Percentiles rank a stretch among this genome's conserved stretches.
These are phyloP conservation scores for Monascus purpureus DNA, from an alignment of 495 filamentous ascomycete genomes.

Conservation along the genomic window DNA sequence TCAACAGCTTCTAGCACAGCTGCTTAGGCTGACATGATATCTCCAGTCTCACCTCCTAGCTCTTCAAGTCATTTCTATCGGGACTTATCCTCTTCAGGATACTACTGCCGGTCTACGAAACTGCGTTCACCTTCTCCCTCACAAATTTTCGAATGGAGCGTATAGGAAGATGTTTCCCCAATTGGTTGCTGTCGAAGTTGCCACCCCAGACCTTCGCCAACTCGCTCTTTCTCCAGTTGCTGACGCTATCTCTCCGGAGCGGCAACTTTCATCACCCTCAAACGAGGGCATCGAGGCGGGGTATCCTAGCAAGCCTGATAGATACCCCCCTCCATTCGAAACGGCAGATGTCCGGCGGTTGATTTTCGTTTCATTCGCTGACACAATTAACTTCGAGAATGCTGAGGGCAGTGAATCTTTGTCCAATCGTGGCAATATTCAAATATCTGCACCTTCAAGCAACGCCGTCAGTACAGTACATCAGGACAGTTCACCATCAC, in stretches of 20 bases:
- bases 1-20: too few species aligned
- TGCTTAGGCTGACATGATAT: too few species aligned
- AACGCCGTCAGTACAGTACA: slow-evolving; percentile 33
- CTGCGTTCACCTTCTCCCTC: slow-evolving; percentile 48
- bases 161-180: slow-evolving; percentile 61
- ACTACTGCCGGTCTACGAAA: slow-evolving; percentile 42
- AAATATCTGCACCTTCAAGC: slow-evolving; percentile 27
- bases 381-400: slow-evolving; percentile 87
- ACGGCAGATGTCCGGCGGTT: slow-evolving; percentile 64
- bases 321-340: too few species aligned
- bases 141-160: slow-evolving; percentile 88
- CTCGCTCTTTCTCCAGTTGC: slow-evolving; percentile 52
- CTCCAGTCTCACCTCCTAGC: too few species aligned
- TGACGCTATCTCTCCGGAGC: slow-evolving; percentile 24
- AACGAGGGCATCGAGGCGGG: too few species aligned
- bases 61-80: slow-evolving; percentile 26
- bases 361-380: slow-evolving; percentile 88
- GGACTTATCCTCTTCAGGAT: slow-evolving; percentile 33
- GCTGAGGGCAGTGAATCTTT: slow-evolving; percentile 20
- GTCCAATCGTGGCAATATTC: slow-evolving; percentile 40
- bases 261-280: slow-evolving; percentile 27
- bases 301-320: too few species aligned
- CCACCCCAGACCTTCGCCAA: slow-evolving; percentile 70
- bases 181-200: slow-evolving; percentile 70
- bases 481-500: slow-evolving; percentile 57